Conservation (phyloP, 2,329 filamentous ascomycete species). For the Aspergillus nomiae region DNA sequence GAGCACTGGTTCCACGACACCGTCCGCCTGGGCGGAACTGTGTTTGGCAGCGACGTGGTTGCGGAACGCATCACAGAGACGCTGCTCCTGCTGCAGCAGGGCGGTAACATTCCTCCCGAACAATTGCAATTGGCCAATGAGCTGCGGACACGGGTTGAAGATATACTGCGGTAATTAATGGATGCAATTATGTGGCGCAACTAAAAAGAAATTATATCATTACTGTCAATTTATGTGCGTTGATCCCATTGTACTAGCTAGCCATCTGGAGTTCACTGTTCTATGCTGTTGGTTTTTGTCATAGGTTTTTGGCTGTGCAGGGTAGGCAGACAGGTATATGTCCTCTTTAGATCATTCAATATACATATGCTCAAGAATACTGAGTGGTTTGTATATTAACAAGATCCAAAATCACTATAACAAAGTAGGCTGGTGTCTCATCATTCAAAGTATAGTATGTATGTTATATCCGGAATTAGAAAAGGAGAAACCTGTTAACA, state of each 20-base stretch:
- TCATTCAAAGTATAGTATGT: background rate
- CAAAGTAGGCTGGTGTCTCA: background rate
- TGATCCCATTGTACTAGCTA: conserved; percentile 1
- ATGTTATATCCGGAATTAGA: background rate
- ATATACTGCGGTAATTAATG: conserved; percentile 37
- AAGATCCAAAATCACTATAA: background rate
- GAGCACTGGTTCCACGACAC: conserved; percentile 63
- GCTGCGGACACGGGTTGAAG: conserved; percentile 44
- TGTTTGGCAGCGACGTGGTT: conserved; percentile 64
- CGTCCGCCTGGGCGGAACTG: conserved; percentile 53
- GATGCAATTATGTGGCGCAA: conserved; percentile 1
- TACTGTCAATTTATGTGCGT: background rate
- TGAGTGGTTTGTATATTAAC: background rate
- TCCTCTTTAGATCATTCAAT: background rate
- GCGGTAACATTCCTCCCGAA: conserved; percentile 39
- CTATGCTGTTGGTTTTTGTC: background rate
- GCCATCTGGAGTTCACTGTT: background rate
- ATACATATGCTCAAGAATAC: background rate
- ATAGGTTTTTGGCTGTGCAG: background rate
- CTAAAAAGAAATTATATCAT: conserved; percentile 5
- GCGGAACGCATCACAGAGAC: conserved; percentile 51
- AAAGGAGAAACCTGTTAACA: background rate
- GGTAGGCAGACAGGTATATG: conserved; percentile 1
- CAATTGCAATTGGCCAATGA: conserved; percentile 43
- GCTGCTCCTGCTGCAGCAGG: conserved; percentile 48